Conservation (phyloP, 148 eudicot genomes). For the Rhododendron williamsianum region DNA sequence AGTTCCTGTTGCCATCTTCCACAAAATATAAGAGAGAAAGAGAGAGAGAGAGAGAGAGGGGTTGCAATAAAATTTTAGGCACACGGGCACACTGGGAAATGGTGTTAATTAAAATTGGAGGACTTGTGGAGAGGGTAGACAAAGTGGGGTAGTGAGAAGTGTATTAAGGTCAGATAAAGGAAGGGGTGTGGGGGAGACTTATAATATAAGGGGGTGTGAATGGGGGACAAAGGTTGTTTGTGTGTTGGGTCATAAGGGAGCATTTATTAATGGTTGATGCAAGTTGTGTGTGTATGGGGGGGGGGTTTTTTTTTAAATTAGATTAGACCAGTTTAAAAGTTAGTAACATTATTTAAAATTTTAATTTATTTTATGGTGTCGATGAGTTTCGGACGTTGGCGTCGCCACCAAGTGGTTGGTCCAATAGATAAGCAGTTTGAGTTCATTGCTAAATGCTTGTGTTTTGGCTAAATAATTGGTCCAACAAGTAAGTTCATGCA, state of each 20-base stretch:
- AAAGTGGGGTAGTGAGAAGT: background rate
- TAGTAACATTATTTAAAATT: background rate
- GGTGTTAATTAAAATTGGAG: slow-evolving; percentile 20
- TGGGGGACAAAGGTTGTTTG: slow-evolving; percentile 40
- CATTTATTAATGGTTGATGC: slow-evolving; percentile 56
- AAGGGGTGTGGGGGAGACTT: background rate
- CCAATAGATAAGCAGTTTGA: background rate
- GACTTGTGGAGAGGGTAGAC: slow-evolving; percentile 5
- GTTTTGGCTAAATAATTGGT: background rate
- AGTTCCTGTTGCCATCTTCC: slow-evolving; percentile 38
- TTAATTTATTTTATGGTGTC: background rate
- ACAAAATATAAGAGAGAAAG: background rate
- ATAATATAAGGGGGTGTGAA: slow-evolving; percentile 9
- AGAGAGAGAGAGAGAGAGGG: background rate
- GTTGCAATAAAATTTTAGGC: background rate
- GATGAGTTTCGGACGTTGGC: background rate
- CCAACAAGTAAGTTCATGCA: too few relatives aligned
- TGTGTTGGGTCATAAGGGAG: slow-evolving; percentile 53
- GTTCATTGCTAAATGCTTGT: background rate
- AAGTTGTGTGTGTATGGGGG: slow-evolving; percentile 23
- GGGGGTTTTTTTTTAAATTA: background rate
- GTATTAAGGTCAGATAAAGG: background rate
- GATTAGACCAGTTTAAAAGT: background rate
- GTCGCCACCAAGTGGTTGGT: background rate
- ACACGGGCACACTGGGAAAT: slow-evolving; percentile 47